phyloP scores from a whole-genome alignment of 805 yeast species.

The Maudiozyma turicensis region DNA sequence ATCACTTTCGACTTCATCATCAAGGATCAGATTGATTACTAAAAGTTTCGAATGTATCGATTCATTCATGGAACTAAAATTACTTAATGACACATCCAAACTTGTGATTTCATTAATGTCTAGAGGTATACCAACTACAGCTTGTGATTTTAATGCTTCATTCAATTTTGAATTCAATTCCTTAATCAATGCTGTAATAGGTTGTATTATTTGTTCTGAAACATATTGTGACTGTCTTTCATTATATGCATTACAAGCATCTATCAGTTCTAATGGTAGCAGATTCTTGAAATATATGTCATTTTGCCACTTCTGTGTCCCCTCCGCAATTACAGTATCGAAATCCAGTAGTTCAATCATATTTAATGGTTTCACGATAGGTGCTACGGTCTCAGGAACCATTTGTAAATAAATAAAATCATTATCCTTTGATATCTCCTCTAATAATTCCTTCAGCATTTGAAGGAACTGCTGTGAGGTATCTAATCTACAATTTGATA shows the following conservation, averaged over 20 bases:
- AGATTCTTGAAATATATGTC: slow-evolving; percentile 44
- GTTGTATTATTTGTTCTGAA: slow-evolving; percentile 35
- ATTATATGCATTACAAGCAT: slow-evolving; percentile 54
- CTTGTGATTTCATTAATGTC: neutral
- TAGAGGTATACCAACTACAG: neutral
- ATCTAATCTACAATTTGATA: slow-evolving; percentile 20
- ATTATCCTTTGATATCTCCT: slow-evolving; percentile 64
- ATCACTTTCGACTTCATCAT: slow-evolving; percentile 48
- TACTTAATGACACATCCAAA: neutral
- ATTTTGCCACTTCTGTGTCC: slow-evolving; percentile 6
- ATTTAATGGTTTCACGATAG: slow-evolving; percentile 37
- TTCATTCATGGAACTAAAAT: neutral
- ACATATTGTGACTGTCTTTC: slow-evolving; percentile 55
- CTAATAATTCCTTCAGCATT: slow-evolving; percentile 37
- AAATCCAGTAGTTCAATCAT: slow-evolving; percentile 46
- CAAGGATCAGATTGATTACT: slow-evolving; percentile 33
- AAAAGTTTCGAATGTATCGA: neutral
- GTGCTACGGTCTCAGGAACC: slow-evolving; percentile 44
- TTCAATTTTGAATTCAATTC: slow-evolving; percentile 25
- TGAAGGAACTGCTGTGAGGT: slow-evolving; percentile 33
- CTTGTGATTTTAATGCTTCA: neutral
- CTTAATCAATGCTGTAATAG: slow-evolving; percentile 39
- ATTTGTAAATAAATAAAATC: slow-evolving; percentile 65
- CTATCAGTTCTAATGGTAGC: slow-evolving; percentile 57
- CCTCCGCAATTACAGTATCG: slow-evolving; percentile 29